Evolutionary conservation across 1,284 basidiomycete species (phyloP).

Genomic region (Puccinia triticina): DNA sequence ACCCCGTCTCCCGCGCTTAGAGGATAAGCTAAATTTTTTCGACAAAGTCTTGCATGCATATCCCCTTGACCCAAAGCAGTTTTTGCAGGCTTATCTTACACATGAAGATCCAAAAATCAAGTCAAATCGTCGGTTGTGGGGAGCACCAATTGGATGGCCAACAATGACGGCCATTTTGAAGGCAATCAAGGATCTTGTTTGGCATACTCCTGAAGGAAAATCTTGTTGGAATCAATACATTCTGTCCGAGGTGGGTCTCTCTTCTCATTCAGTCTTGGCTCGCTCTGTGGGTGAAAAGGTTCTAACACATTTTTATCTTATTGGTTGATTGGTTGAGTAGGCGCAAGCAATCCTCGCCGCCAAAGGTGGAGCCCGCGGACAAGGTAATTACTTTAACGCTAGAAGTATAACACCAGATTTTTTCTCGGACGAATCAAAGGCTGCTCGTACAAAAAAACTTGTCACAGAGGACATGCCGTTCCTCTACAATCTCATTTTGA

Average conservation of each 20-base stretch:
- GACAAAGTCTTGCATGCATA: background rate
- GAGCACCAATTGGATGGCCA: constrained; percentile 28
- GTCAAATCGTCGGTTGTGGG: background rate
- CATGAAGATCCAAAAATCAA: background rate
- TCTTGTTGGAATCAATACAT: too few relatives aligned
- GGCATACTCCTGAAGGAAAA: background rate
- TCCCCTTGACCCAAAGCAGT: background rate
- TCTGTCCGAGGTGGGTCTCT: too few relatives aligned
- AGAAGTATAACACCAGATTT: too few relatives aligned
- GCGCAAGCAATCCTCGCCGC: too few relatives aligned
- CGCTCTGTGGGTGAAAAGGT: too few relatives aligned
- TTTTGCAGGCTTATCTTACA: background rate
- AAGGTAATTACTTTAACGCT: too few relatives aligned
- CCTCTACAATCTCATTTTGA: too few relatives aligned
- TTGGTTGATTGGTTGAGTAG: too few relatives aligned
- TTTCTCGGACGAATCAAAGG: background rate
- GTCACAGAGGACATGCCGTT: background rate
- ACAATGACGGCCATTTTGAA: constrained; percentile 10
- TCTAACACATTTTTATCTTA: too few relatives aligned
- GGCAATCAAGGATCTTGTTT: background rate
- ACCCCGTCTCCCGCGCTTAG: too few relatives aligned
- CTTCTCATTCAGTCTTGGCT: too few relatives aligned
- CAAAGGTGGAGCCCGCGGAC: too few relatives aligned
- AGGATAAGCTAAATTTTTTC: background rate
- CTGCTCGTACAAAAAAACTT: background rate